A percentile compares a stretch with the other conserved stretches of the same genome.
phyloP scores from a whole-genome alignment of 2,329 filamentous ascomycete genomes.

The Neonectria coccinea region DNA sequence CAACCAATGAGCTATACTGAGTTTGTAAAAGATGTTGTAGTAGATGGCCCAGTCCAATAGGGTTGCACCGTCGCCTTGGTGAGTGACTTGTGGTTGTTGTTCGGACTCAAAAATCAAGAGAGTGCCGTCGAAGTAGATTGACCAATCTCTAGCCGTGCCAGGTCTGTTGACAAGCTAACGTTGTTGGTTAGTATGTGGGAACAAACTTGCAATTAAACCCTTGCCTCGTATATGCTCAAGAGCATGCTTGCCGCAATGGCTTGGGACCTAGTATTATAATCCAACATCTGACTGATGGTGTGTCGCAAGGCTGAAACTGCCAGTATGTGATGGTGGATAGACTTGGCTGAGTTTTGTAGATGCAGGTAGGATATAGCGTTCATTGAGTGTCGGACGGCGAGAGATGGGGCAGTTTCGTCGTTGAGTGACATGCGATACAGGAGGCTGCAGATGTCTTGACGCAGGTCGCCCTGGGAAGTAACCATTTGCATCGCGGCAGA shows the following conservation, averaged over 20 bases:
- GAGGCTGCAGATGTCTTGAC: conserved; percentile 21
- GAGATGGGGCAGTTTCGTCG: conserved; percentile 15
- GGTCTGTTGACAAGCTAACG: conserved; percentile 2
- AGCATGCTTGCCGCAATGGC: conserved; percentile 20
- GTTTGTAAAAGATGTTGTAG: conserved; percentile 22
- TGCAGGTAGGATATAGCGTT: conserved; percentile 19
- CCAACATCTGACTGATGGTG: conserved; percentile 1
- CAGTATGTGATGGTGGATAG: conserved; percentile 14
- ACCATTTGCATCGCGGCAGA: conserved; percentile 16
- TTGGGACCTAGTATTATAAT: conserved; percentile 4
- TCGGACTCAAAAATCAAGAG: conserved; percentile 16
- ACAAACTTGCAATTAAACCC: too few relatives aligned
- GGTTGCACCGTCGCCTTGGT: conserved; percentile 4
- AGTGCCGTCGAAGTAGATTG: conserved; percentile 19
- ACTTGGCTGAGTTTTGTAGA: not conserved
- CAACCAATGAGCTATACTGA: conserved; percentile 14
- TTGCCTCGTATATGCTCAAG: conserved; percentile 19
- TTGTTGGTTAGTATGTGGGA: not conserved
- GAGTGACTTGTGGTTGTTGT: not conserved
- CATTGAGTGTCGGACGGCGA: conserved; percentile 23
- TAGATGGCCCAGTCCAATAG: conserved; percentile 20
- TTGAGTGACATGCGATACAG: conserved; percentile 17
- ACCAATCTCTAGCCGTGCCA: conserved; percentile 6
- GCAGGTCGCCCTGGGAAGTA: conserved; percentile 14
- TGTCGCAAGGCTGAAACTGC: conserved; percentile 13